These are phyloP conservation scores for Ophiocordyceps camponoti-leonardi DNA, from an alignment of 2,329 filamentous ascomycete genomes.

Conservation along the genomic window DNA sequence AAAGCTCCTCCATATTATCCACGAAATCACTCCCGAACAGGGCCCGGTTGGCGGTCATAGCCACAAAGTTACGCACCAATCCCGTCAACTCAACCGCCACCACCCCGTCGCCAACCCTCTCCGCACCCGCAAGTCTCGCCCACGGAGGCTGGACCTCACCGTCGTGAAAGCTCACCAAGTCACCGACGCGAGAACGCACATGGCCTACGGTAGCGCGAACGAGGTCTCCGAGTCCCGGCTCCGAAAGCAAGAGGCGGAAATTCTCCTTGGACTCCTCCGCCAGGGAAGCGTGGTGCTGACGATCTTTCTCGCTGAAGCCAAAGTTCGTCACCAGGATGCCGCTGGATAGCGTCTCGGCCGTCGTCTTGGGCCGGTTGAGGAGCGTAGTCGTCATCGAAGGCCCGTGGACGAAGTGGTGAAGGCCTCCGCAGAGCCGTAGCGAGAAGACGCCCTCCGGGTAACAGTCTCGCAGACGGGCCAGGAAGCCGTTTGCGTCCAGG, in stretches of 20 bases:
- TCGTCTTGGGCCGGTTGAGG: constrained; percentile 11
- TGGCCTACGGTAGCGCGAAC: constrained; percentile 5
- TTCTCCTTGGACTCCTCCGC: constrained; percentile 10
- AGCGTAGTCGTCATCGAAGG: constrained; percentile 12
- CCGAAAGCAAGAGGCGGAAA: constrained; percentile 10
- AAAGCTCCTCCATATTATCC: constrained; percentile 21
- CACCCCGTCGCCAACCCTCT: constrained; percentile 9
- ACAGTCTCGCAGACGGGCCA: constrained; percentile 12
- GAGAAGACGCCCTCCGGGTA: constrained; percentile 19
- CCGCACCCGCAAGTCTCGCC: constrained; percentile 17
- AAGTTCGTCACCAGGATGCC: constrained; percentile 15
- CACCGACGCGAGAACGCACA: constrained; percentile 13
- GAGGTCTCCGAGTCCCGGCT: constrained; percentile 9
- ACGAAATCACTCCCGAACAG: constrained; percentile 23
- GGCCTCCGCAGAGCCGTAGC: constrained; percentile 13
- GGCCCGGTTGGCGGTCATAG: constrained; percentile 14
- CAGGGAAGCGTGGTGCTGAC: constrained; percentile 14
- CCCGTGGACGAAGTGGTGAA: constrained; percentile 16
- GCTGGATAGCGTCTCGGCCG: constrained; percentile 9
- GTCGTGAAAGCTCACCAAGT: constrained; percentile 20
- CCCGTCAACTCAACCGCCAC: constrained; percentile 17
- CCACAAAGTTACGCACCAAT: constrained; percentile 18
- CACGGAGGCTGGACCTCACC: constrained; percentile 19
- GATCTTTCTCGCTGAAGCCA: constrained; percentile 12
- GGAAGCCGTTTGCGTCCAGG: constrained; percentile 11